Conservation (phyloP, 148 eudicot species). For the Tetragonia tetragonoides region DNA sequence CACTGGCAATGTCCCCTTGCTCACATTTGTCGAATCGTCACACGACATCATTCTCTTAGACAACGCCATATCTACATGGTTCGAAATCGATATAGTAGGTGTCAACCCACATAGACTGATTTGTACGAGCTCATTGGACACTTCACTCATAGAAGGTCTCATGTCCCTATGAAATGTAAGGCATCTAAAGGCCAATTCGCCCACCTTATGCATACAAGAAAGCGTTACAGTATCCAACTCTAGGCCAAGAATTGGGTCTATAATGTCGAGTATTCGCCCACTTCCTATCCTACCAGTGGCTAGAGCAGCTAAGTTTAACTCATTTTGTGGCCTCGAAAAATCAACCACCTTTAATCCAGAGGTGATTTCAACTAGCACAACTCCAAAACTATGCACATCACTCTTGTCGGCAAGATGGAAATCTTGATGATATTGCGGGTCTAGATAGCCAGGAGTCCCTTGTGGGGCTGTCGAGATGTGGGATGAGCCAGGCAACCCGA, state of each 20-base stretch:
- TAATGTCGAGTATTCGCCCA: conserved; percentile 48
- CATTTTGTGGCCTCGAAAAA: conserved; percentile 46
- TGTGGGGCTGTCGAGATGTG: conserved; percentile 76
- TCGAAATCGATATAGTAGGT: not conserved
- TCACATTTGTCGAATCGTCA: not conserved
- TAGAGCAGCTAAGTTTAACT: conserved; percentile 56
- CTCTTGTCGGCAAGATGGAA: conserved; percentile 69
- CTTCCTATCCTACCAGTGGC: conserved; percentile 42
- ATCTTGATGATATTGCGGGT: conserved; percentile 73
- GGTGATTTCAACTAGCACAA: conserved; percentile 65
- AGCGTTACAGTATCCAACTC: conserved; percentile 32
- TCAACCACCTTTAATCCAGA: conserved; percentile 58
- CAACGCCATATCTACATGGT: too few relatives aligned
- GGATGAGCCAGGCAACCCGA: conserved; percentile 56
- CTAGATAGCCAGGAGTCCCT: conserved; percentile 75
- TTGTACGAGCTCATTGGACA: conserved; percentile 38
- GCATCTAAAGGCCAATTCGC: conserved; percentile 53
- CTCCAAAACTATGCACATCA: conserved; percentile 74
- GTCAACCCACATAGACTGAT: conserved; percentile 11
- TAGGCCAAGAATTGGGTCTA: conserved; percentile 48
- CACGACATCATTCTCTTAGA: not conserved
- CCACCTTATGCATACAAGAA: conserved; percentile 42
- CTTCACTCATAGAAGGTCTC: conserved; percentile 54
- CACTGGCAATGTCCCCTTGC: not conserved
- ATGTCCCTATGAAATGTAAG: conserved; percentile 48